phyloP scores from a whole-genome alignment of 2,329 filamentous ascomycete species.

The Xylariomycetidae sp. region DNA sequence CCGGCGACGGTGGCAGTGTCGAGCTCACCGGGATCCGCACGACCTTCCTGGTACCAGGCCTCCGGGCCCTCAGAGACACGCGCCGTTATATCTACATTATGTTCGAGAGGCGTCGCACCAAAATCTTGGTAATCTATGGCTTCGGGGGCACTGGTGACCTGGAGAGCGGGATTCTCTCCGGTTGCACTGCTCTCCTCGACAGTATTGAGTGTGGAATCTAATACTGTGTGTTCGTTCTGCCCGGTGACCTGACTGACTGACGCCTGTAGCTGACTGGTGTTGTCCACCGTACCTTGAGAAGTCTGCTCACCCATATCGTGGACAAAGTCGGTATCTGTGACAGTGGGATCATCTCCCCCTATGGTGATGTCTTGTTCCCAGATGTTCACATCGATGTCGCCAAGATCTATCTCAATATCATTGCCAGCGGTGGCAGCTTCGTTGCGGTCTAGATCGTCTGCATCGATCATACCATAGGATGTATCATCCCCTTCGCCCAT shows the following conservation, averaged over 20 bases:
- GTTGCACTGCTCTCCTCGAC: too few species aligned
- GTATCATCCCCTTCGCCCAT: slow-evolving; percentile 30
- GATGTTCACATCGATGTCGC: slow-evolving; percentile 18
- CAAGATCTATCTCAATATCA: slow-evolving; percentile 28
- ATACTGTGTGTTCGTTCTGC: too few species aligned
- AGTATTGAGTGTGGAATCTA: background rate
- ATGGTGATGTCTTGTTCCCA: slow-evolving; percentile 20
- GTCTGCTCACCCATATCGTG: slow-evolving; percentile 11
- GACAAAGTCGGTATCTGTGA: slow-evolving; percentile 20
- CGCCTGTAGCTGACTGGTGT: too few species aligned
- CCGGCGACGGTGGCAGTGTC: too few species aligned
- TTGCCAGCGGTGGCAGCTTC: slow-evolving; percentile 15
- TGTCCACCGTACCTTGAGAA: too few species aligned
- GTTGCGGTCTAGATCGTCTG: slow-evolving; percentile 23
- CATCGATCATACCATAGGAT: slow-evolving; percentile 29
- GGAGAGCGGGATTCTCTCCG: too few species aligned
- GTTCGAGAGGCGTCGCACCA: slow-evolving; percentile 1
- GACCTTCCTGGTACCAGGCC: too few species aligned
- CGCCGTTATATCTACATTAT: slow-evolving; percentile 2
- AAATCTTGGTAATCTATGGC: slow-evolving; percentile 9
- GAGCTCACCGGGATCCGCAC: too few species aligned
- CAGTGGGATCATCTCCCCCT: slow-evolving; percentile 9
- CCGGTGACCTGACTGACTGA: too few species aligned
- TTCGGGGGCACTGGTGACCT: too few species aligned
- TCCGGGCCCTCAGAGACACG: too few species aligned